phyloP scores from a whole-genome alignment of 2,329 filamentous ascomycete genomes.

The Diplodia scrobiculata region DNA sequence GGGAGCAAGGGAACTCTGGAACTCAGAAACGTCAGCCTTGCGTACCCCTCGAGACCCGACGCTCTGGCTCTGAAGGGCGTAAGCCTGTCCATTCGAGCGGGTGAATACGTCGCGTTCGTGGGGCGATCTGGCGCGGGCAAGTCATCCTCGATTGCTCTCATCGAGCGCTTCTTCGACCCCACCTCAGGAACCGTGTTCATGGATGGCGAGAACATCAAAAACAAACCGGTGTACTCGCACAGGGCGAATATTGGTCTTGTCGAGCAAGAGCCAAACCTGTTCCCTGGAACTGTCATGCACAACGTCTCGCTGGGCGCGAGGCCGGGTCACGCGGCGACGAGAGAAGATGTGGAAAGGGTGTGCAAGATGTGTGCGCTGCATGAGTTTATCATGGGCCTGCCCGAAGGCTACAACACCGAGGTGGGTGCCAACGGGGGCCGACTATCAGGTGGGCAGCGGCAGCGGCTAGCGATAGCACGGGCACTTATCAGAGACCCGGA shows the following conservation, averaged over 20 bases:
- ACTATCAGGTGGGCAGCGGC: conserved; percentile 52
- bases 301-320: conserved; percentile 49
- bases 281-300: conserved; percentile 49
- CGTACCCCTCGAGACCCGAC: conserved; percentile 40
- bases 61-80: conserved; percentile 44
- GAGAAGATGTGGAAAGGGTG: conserved; percentile 40
- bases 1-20: conserved; percentile 37
- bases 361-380: conserved; percentile 51
- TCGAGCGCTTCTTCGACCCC: conserved; percentile 52
- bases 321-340: conserved; percentile 35
- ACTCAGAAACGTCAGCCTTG: conserved; percentile 40
- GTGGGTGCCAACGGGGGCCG: conserved; percentile 49
- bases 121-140: conserved; percentile 52
- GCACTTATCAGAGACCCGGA: conserved; percentile 52
- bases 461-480: conserved; percentile 51
- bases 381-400: conserved; percentile 52
- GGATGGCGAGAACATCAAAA: conserved; percentile 48
- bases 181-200: conserved; percentile 45
- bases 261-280: conserved; percentile 51
- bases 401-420: conserved; percentile 52
- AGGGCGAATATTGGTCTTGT: conserved; percentile 49
- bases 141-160: conserved; percentile 50
- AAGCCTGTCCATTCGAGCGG: conserved; percentile 44
- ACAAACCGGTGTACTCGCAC: conserved; percentile 42
- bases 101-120: conserved; percentile 47